Percentiles rank a stretch among this genome's conserved stretches.
Evolutionary conservation across 192 early-diverging fungal species (phyloP).

Genomic region (Umbelopsis vinacea): DNA sequence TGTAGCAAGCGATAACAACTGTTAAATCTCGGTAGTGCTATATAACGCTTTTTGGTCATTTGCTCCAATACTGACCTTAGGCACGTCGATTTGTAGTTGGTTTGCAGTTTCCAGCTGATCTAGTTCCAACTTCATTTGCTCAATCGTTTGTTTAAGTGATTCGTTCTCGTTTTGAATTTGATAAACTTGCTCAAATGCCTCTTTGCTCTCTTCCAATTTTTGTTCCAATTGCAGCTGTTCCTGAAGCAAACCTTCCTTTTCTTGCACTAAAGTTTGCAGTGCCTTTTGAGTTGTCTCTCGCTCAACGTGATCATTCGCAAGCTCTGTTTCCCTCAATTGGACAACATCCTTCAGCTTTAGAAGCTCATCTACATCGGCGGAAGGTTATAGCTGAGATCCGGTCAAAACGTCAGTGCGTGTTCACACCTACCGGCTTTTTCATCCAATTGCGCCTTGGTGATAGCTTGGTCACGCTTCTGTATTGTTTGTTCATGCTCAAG

Average conservation of each 20-base stretch:
- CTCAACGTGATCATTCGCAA: slow-evolving; percentile 2
- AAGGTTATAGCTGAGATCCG: not conserved
- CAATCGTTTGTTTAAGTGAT: not conserved
- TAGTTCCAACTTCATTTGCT: slow-evolving; percentile 14
- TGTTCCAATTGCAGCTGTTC: slow-evolving; percentile 7
- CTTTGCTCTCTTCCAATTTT: slow-evolving; percentile 8
- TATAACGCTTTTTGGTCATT: not conserved
- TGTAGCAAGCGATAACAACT: not conserved
- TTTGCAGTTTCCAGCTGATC: slow-evolving; percentile 8
- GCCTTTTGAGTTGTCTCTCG: slow-evolving; percentile 11
- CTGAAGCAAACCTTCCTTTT: not conserved
- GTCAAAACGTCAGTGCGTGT: not conserved
- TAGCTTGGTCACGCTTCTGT: slow-evolving; percentile 1
- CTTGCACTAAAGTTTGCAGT: not conserved
- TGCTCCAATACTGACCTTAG: not conserved
- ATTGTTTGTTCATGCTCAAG: slow-evolving; percentile 8
- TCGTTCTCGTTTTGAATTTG: slow-evolving; percentile 10
- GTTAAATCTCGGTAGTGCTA: not conserved
- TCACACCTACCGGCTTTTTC: slow-evolving; percentile 1
- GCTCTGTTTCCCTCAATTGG: not conserved
- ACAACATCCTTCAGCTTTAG: slow-evolving; percentile 2
- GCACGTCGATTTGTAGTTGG: not conserved
- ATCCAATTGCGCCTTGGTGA: slow-evolving; percentile 10
- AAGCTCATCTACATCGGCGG: not conserved
- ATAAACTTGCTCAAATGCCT: slow-evolving; percentile 19